Evolutionary conservation across 345 rosid genomes (phyloP), one percentile per base, ranked within the genome.

Genomic region (Euphorbia peplus): DNA sequence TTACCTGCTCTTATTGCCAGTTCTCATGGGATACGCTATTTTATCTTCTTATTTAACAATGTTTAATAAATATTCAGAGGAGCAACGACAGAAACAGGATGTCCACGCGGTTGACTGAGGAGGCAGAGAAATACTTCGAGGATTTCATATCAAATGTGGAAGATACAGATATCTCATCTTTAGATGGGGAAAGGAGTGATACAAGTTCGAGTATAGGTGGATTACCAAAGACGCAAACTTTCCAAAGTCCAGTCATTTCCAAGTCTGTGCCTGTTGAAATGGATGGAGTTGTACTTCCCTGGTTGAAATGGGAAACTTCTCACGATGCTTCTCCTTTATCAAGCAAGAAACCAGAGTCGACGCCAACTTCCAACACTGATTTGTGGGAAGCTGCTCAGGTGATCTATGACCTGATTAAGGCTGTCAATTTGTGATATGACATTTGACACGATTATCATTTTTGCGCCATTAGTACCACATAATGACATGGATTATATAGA

Each of bases 241-340:
- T 73, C 66, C 84, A 77, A 35, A 82, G 79, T 61, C 70, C 87
- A 5, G 70, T 76, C 14, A 21, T 76, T 22, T 57, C 79, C 53
- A 81, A 75, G 67, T 74, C 84, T 67, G 59, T 39, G 44, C 82
- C 92, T 59, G 81, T 75, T 14, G 90, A 91, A 73, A 88, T 88
- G 93, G 99, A 95, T 12, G 99, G 99, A 32, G 88, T 91, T 58
- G 83, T 78, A 37, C 78, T 95, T 63, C 99, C 99, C 28, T 95
- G 99, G 97, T 79, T 95, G 76, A 83, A 87, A 66, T 95, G 97
- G 99, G 99, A 95, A 68, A 83, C 95, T 70, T 81, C 87, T 66
- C 82, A 82, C n/a, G 90, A 90, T 54, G 63, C 78, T 70, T 87
- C 80, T 77, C 69, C 84, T 25, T 47, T 73, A 51, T 52, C 81